phyloP scores from a whole-genome alignment of 2,329 filamentous ascomycete genomes.

The Paraconiothyrium sp. region DNA sequence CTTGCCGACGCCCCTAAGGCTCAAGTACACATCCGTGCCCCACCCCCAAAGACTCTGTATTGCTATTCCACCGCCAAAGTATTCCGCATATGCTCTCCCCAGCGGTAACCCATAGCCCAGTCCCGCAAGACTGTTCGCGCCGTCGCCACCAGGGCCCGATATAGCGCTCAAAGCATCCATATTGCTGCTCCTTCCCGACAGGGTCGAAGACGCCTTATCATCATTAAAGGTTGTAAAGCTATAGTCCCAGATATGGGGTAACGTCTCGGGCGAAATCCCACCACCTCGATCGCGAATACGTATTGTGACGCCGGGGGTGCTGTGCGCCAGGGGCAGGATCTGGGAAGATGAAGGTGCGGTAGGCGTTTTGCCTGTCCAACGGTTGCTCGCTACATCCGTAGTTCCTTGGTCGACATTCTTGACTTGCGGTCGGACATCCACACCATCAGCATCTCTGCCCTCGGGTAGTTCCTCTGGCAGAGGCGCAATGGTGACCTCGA shows the following conservation, averaged over 20 bases:
- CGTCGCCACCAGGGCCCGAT: constrained; percentile 74
- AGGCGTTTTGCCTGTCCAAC: constrained; percentile 36
- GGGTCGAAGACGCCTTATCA: constrained; percentile 60
- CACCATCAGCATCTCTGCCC: constrained; percentile 21
- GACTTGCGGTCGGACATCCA: constrained; percentile 24
- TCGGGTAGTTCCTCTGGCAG: constrained; percentile 60
- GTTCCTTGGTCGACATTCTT: constrained; percentile 46
- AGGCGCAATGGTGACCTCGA: constrained; percentile 91
- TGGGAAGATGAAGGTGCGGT: constrained; percentile 34
- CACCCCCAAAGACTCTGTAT: constrained; percentile 97
- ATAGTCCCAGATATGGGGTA: constrained; percentile 94
- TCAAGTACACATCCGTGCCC: constrained; percentile 77
- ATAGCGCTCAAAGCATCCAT: constrained; percentile 80
- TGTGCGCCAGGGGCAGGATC: constrained; percentile 56
- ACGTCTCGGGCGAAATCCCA: constrained; percentile 84
- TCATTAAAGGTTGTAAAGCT: constrained; percentile 95
- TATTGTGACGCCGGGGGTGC: constrained; percentile 87
- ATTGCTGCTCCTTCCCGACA: constrained; percentile 49
- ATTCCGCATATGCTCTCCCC: constrained; percentile 93
- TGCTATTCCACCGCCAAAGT: constrained; percentile 93
- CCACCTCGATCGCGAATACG: constrained; percentile 95
- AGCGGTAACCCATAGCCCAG: constrained; percentile 92
- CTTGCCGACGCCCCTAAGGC: constrained; percentile 67
- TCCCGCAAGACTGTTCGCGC: constrained; percentile 83
- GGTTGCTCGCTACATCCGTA: constrained; percentile 40